Evolutionary conservation across 164 flowering plant species (phyloP).

Genomic region (Aristolochia fimbriata): DNA sequence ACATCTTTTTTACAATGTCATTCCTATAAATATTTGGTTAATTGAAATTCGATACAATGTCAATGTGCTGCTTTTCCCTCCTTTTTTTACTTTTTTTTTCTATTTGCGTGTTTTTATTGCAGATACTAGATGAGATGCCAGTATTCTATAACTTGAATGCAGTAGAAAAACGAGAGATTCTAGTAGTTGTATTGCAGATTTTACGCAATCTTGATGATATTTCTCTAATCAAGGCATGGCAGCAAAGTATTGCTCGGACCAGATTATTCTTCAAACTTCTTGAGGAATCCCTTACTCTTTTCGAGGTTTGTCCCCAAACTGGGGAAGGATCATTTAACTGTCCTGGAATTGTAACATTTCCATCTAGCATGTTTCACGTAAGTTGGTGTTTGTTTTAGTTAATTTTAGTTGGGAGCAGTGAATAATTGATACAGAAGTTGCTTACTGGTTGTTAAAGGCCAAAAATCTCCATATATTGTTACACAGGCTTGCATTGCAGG

Average conservation of each 20-base stretch:
- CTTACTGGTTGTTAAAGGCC: too few relatives aligned
- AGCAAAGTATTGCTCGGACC: constrained; percentile 94
- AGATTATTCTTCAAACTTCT: constrained; percentile 94
- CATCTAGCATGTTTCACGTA: too few relatives aligned
- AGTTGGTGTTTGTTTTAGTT: too few relatives aligned
- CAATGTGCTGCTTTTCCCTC: neutral
- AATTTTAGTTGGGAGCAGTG: too few relatives aligned
- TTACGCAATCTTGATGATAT: constrained; percentile 88
- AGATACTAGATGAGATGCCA: constrained; percentile 99
- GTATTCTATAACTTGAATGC: constrained; percentile 90
- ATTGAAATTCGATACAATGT: neutral
- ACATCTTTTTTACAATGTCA: too few relatives aligned
- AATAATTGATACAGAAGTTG: too few relatives aligned
- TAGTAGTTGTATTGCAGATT: constrained; percentile 77
- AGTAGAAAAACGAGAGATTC: constrained; percentile 88
- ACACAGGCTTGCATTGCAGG: too few relatives aligned
- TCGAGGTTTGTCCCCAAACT: constrained; percentile 51
- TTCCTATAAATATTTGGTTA: too few relatives aligned
- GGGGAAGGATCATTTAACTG: too few relatives aligned
- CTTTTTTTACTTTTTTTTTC: neutral
- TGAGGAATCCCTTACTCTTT: constrained; percentile 81
- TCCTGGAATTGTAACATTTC: too few relatives aligned
- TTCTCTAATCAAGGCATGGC: constrained; percentile 94
- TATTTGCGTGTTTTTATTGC: constrained; percentile 18
- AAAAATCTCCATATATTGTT: too few relatives aligned